Evolutionary conservation across 768 basidiomycete species (phyloP), one percentile per base, ranked within the genome.

Genomic region (Tubosaeta sp.): DNA sequence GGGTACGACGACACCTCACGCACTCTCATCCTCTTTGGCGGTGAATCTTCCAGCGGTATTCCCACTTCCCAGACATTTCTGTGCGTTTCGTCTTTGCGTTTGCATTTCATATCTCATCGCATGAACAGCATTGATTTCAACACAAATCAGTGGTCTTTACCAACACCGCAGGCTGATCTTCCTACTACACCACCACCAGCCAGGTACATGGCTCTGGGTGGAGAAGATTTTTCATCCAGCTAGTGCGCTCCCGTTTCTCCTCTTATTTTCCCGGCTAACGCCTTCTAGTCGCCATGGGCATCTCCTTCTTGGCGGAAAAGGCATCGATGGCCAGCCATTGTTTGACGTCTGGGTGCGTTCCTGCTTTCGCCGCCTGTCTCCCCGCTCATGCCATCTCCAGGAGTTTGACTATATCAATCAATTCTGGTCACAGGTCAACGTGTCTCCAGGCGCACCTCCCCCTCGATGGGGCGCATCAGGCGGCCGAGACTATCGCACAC

Each of bases 211-310:
- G 81, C 84, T 25, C 60, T 89, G 35, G 71, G 78, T 38, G 90
- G 86, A 6, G 69, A 73, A 19, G 90, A 91, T 71, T 79, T 78
- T 55, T 89, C 87, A 40, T 86, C 87, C 11, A 91, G 84, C 85
- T 87, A 90, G 88, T 88, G 51, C 58, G 87, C 78, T 25, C 45
- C n/a, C 41, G 0, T 16, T 30, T 31, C 41, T 51, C 38, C 39
- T 31, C 57, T 51, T 61, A 46, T 54, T 53, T n/a, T 46, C 44
- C 16, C 6, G 36, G 32, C 65, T 53, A 49, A 67, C 41, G 34
- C 46, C 52, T 35, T 55, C 32, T 55, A 90, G 87, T 63, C 88
- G 90, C 35, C 78, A 78, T 49, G 86, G 82, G 22, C 86, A 90
- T 62, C 70, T 91, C 29, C 71, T 92, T 14, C 77, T 86, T 44